A percentile compares a stretch with the other conserved stretches of the same genome.
These are phyloP conservation scores for Ammopiptanthus mongolicus DNA, from an alignment of 306 rosid genomes.

Conservation along the genomic window DNA sequence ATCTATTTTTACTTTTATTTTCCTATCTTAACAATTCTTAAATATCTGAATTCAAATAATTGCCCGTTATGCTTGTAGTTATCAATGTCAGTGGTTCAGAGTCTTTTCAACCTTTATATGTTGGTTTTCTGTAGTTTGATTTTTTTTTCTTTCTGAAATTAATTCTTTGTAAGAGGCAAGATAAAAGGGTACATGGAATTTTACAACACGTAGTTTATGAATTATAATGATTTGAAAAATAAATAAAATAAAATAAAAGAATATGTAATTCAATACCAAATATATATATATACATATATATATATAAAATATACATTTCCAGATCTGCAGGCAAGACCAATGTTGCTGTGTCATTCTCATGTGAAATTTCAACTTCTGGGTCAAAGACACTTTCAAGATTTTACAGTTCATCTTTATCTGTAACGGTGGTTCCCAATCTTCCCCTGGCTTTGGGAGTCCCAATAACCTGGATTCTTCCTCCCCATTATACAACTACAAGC, in stretches of 20 bases:
- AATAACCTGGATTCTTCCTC: constrained; percentile 93
- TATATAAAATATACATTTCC: background rate
- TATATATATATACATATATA: too few relatives aligned
- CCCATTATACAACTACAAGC: constrained; percentile 64
- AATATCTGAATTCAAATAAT: too few relatives aligned
- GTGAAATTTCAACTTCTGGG: constrained; percentile 55
- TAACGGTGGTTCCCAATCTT: constrained; percentile 75
- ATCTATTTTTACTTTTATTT: too few relatives aligned
- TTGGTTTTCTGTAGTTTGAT: background rate
- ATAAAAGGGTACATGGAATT: background rate
- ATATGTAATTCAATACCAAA: background rate
- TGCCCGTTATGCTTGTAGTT: too few relatives aligned
- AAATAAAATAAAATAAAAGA: background rate
- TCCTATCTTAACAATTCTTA: too few relatives aligned
- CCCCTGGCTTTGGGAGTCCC: constrained; percentile 89
- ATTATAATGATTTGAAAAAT: background rate
- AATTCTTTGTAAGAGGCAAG: too few relatives aligned
- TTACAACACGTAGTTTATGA: background rate
- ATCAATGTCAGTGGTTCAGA: too few relatives aligned
- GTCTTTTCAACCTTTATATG: too few relatives aligned
- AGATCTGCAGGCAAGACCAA: constrained; percentile 89
- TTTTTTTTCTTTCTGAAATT: constrained; percentile 8
- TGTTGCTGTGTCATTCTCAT: constrained; percentile 62
- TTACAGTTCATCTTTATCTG: constrained; percentile 66
- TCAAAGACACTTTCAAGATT: constrained; percentile 38